Base-by-base conservation (phyloP, 768 basidiomycete species). In the Suillus paluster region DNA sequence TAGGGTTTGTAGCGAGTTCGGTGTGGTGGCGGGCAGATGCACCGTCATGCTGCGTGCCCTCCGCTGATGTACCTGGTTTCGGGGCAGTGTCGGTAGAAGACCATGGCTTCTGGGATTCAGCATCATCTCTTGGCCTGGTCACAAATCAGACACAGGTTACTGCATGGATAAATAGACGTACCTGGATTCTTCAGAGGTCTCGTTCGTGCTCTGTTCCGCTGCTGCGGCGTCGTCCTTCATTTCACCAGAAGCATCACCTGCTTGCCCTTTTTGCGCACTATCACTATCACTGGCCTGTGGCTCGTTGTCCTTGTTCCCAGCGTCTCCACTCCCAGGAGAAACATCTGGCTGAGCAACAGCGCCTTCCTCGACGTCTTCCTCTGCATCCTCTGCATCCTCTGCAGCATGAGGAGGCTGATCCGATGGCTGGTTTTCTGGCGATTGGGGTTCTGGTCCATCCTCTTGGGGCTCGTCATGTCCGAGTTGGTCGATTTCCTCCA, bases 31-130 rank as follows among this genome's bases (percentile, higher is more conserved):
- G 78, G 17, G 81, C 74, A 23, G 78, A 65, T 10, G 74, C 75
- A 19, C 75, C 75, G 14, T 84, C 84, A 53, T 81, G 77, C 60
- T 86, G 82, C 11, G 75, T 65, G 53, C 84, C 84, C 61, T 76
- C 74, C 39, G 79, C 64, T 27, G 76, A 75, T 45, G 80, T 64
- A 39, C 78, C 80, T 9, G 74, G 67, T 68, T 68, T 34, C 67
- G 48, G 23, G 68, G 45, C 57, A 59, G 63, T 39, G 6, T 52
- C 38, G 5, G 63, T 27, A 14, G 57, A 57, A 56, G 42, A 33
- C 41, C 34, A 21, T 21, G 50, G 21, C 9, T 36, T 33, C 45
- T 38, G 63, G 15, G 58, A 50, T 45, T 59, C 63, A 17, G 55
- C 46, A 59, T 57, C 50, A 33, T 58, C 45, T 56, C 27, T 58